A percentile compares a stretch with the other conserved stretches of the same genome.
Conservation (phyloP, 2,329 filamentous ascomycete species). For the Ceratocystis huliohia region DNA sequence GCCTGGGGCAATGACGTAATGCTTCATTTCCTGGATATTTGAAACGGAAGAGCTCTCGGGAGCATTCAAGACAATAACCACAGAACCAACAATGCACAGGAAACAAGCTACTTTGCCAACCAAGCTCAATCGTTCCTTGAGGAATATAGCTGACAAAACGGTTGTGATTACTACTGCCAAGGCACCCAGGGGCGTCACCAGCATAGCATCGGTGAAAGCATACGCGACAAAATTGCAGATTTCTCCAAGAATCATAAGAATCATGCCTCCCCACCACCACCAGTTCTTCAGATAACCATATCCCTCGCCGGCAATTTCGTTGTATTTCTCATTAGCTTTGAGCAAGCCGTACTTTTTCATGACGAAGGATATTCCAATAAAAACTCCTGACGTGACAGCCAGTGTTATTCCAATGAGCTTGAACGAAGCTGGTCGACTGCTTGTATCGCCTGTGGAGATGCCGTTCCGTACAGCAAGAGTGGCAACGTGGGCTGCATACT, state of each 20-base stretch:
- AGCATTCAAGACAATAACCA: constrained; percentile 90
- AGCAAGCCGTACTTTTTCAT: constrained; percentile 87
- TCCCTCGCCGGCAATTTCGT: constrained; percentile 87
- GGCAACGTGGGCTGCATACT: constrained; percentile 14
- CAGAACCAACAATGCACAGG: constrained; percentile 81
- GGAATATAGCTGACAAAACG: constrained; percentile 80
- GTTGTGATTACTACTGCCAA: constrained; percentile 87
- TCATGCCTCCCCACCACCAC: constrained; percentile 96
- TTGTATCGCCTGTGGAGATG: constrained; percentile 28
- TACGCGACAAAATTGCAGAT: constrained; percentile 97
- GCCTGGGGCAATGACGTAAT: constrained; percentile 71
- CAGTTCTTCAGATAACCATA: constrained; percentile 93
- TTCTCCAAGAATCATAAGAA: constrained; percentile 89
- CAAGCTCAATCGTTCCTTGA: constrained; percentile 90
- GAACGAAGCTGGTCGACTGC: constrained; percentile 44
- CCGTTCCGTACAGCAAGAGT: constrained; percentile 26
- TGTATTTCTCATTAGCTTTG: constrained; percentile 89
- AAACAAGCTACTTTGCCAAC: constrained; percentile 95
- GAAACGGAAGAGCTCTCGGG: constrained; percentile 72
- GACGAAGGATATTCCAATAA: constrained; percentile 91
- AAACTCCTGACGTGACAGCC: constrained; percentile 74
- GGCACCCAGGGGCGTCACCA: constrained; percentile 85
- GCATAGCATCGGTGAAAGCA: constrained; percentile 88
- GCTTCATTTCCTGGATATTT: constrained; percentile 84
- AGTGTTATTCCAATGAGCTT: constrained; percentile 79